Base-by-base conservation (phyloP, 768 basidiomycete genomes). In the Cantharellus cinnabarinus region DNA sequence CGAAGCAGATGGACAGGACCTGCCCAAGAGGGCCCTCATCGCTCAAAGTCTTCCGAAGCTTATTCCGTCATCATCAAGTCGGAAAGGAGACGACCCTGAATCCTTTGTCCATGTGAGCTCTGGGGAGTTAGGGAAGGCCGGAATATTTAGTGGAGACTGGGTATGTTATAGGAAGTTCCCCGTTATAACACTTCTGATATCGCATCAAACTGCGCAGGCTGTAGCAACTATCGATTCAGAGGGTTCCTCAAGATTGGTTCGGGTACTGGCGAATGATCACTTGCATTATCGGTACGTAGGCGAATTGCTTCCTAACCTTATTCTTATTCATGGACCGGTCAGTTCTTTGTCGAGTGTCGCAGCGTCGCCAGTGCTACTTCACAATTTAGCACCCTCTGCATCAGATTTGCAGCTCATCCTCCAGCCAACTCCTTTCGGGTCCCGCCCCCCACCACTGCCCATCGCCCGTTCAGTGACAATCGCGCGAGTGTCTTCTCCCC, bases 131-230 rank as follows among this genome's bases (percentile, higher is more conserved):
- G 75, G 77, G 42, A 76, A 72, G 57, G 70, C 85, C 48, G 86
- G 88, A 10, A 67, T 82, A 3, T 72, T 86, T 56, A 77, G 78
- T 62, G 82, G 82, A 40, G 87, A 89, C 65, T 90, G 88, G 89
- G 88, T 85, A 68, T 51, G 75, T 63, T 4, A 29, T 29, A 29
- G 20, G 20, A 29, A 29, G 20, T 29, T 29, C 20, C 20, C 20
- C 20, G 20, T 29, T 29, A 29, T 29, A 29, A 29, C 20, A 1
- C 20, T 29, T 29, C 20, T 29, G 20, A 29, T 29, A 29, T 29
- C 20, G 20, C 20, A 29, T 29, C 20, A 29, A 29, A 29, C 20
- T 29, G 20, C 20, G 20, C 20, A 29, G 20, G 20, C 20, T 29
- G 20, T 29, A 29, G 20, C 20, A 29, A 29, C 20, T 29, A 29